Conservation (phyloP, 148 eudicot genomes). For the Camellia granthamiana region DNA sequence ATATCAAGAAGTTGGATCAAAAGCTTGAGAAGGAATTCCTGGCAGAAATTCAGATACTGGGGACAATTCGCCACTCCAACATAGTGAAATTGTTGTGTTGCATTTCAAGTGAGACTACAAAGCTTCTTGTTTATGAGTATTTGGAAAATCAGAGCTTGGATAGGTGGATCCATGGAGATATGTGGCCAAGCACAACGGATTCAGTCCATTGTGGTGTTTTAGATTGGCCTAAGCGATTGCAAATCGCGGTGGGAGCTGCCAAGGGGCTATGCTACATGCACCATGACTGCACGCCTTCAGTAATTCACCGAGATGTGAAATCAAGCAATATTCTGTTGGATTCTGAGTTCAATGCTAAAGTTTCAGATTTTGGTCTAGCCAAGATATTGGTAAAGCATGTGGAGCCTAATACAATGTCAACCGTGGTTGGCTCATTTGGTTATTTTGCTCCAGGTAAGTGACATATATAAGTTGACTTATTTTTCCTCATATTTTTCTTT, state of each 20-base stretch:
- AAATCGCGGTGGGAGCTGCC: constrained; percentile 37
- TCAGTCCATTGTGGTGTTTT: constrained; percentile 17
- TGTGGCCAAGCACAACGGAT: neutral
- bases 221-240: constrained; percentile 42
- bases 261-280: constrained; percentile 41
- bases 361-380: constrained; percentile 46
- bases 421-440: constrained; percentile 40
- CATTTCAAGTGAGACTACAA: constrained; percentile 29
- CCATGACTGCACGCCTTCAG: constrained; percentile 34
- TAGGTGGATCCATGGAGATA: constrained; percentile 33
- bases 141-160: constrained; percentile 37
- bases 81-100: constrained; percentile 38
- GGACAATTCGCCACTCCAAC: constrained; percentile 33
- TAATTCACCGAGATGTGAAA: constrained; percentile 37
- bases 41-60: constrained; percentile 33
- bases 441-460: constrained; percentile 41
- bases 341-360: constrained; percentile 35
- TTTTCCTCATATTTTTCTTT: no score
- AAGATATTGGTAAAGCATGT: constrained; percentile 24
- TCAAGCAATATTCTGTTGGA: constrained; percentile 36
- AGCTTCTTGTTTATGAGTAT: constrained; percentile 39
- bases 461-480: no score
- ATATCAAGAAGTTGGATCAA: constrained; percentile 19
- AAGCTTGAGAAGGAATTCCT: constrained; percentile 32
- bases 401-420: constrained; percentile 29